Percentiles rank a stretch among this genome's conserved stretches.
Evolutionary conservation across 2,329 filamentous ascomycete genomes (phyloP).

Genomic region (Colletotrichum sp.): DNA sequence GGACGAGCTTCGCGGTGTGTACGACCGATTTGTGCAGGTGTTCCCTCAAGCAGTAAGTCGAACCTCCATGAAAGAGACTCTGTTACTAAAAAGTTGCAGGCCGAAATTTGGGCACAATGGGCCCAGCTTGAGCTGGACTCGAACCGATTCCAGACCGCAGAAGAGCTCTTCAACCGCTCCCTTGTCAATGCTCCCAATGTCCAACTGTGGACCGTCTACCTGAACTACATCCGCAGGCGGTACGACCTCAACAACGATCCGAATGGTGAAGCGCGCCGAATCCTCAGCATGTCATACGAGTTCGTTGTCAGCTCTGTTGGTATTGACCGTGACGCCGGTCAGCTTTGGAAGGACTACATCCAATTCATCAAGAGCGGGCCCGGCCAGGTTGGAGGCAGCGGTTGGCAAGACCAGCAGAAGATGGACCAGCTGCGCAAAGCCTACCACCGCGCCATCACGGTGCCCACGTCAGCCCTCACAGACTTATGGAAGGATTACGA

Average conservation of each 20-base stretch:
- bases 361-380: constrained; percentile 90
- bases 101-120: constrained; percentile 89
- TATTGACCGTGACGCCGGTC: constrained; percentile 86
- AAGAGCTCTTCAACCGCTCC: constrained; percentile 81
- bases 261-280: constrained; percentile 75
- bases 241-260: constrained; percentile 84
- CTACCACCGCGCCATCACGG: constrained; percentile 86
- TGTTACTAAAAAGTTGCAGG: constrained; percentile 60
- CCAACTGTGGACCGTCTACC: constrained; percentile 88
- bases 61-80: background rate
- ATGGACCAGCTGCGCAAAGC: constrained; percentile 92
- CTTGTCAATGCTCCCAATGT: constrained; percentile 82
- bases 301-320: constrained; percentile 90
- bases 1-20: constrained; percentile 79
- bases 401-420: constrained; percentile 98
- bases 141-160: constrained; percentile 80
- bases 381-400: constrained; percentile 80
- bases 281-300: constrained; percentile 86
- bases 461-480: constrained; percentile 84
- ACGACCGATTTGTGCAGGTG: constrained; percentile 83
- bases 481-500: constrained; percentile 97
- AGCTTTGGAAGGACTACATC: constrained; percentile 93
- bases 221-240: constrained; percentile 91
- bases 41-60: constrained; percentile 89
- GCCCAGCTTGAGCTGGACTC: constrained; percentile 87